Percentiles rank a stretch among this genome's conserved stretches.
These are phyloP conservation scores for Tuber indicum DNA, from an alignment of 495 filamentous ascomycete species.

Conservation along the genomic window DNA sequence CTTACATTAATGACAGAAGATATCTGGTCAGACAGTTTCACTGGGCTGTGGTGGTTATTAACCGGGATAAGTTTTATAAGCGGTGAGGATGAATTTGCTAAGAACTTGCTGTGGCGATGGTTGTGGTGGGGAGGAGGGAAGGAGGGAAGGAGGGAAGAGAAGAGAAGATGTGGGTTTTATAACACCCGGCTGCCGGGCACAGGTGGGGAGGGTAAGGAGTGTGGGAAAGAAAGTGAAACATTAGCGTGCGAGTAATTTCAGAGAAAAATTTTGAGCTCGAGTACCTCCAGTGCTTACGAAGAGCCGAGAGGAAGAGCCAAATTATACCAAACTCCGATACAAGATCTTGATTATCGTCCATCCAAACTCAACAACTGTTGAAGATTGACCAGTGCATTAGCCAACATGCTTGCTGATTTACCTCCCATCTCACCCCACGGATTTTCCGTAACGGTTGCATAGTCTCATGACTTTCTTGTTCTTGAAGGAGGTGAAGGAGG, in stretches of 20 bases:
- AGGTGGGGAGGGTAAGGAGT: background rate
- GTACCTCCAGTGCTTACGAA: background rate
- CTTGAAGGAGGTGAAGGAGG: too few relatives aligned
- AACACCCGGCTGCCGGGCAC: background rate
- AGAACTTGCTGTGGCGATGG: background rate
- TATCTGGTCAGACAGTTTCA: background rate
- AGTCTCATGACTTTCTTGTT: too few relatives aligned
- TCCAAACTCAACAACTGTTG: too few relatives aligned
- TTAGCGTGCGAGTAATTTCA: background rate
- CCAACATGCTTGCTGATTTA: too few relatives aligned
- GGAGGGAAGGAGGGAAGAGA: background rate
- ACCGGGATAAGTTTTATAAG: background rate
- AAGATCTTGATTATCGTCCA: too few relatives aligned
- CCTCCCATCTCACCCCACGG: too few relatives aligned
- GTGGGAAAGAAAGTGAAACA: background rate
- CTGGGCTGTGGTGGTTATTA: background rate
- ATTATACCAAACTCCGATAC: too few relatives aligned
- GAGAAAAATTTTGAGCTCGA: background rate
- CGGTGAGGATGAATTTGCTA: background rate
- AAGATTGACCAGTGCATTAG: too few relatives aligned
- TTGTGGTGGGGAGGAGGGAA: background rate
- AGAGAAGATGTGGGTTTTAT: background rate
- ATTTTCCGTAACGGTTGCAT: too few relatives aligned
- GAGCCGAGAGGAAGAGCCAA: background rate
- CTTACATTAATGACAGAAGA: background rate